Percentiles rank a stretch among this genome's conserved stretches.
Conservation (phyloP, 371 early-diverging fungal genomes). For the Batkoa obscura region DNA sequence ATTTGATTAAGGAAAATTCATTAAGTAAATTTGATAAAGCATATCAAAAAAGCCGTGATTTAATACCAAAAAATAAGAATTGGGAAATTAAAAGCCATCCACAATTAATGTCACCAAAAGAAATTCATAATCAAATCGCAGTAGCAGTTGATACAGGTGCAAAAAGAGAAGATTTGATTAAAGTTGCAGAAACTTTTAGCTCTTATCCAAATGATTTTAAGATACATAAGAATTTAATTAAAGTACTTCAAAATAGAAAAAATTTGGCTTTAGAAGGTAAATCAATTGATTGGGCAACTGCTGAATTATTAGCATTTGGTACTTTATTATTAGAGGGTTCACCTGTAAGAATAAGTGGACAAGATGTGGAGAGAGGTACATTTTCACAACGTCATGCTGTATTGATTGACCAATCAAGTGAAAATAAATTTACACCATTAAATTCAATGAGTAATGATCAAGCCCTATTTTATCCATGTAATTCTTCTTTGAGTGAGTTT, state of each 20-base stretch:
- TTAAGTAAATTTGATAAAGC: constrained; percentile 31
- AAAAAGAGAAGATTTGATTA: constrained; percentile 24
- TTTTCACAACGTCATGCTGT: constrained; percentile 92
- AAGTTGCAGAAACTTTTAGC: constrained; percentile 57
- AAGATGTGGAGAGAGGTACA: constrained; percentile 95
- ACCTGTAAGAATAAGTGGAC: constrained; percentile 83
- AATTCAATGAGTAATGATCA: constrained; percentile 60
- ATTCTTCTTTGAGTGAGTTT: constrained; percentile 74
- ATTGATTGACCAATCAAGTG: constrained; percentile 59
- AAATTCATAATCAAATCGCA: background rate
- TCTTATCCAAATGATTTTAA: constrained; percentile 35
- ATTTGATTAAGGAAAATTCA: constrained; percentile 28
- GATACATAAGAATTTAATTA: constrained; percentile 64
- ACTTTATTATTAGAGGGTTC: constrained; percentile 62
- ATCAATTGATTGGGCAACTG: constrained; percentile 89
- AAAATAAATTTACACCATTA: constrained; percentile 43
- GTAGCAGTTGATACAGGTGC: constrained; percentile 29
- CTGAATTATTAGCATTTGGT: constrained; percentile 87
- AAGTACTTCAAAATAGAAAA: constrained; percentile 69
- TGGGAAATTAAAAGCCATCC: background rate
- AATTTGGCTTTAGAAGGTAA: constrained; percentile 43
- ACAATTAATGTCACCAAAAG: background rate
- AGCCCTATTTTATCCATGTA: constrained; percentile 50
- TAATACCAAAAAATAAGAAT: constrained; percentile 23
- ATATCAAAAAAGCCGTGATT: constrained; percentile 29